Evolutionary conservation across 371 early-diverging fungal species (phyloP), one percentile per base, ranked within the genome.

Genomic region (Mucor piriformis): DNA sequence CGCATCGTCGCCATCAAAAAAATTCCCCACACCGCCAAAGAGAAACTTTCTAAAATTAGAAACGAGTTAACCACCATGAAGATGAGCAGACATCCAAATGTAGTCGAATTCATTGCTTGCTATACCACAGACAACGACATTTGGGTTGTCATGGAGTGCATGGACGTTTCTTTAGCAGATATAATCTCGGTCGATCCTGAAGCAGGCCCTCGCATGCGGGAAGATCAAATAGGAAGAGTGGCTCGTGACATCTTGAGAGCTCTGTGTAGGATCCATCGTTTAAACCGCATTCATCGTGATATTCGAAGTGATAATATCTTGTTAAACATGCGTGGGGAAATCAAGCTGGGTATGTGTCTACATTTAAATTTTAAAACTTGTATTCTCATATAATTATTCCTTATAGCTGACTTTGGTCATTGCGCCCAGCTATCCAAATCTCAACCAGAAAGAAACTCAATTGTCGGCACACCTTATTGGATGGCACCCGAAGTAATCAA

Each of bases 401-500:
- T 21, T 37, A 49, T 50, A 78, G 88, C 91, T 15, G 91, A 91
- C 67, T 90, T 90, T 66, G 86, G 89, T 48, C 86, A 84, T 49
- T 88, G 86, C 46, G 88, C 85, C 16, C 86, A 86, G 55, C 59
- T 89, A 53, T 82, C 88, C 4, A 70, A 73, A 21, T 69, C 76
- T 43, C 80, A 87, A 25, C 70, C 81, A 23, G 86, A 86, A 34
- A 81, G 91, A 47, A 88, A 86, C 51, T 83, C 91, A 3, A 81
- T 88, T 42, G 83, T 89, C 29, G 90, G 91, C 32, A 94, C 83
- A 61, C 87, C 88, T 66, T 95, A 95, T 83, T 97, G 98, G 98
- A 95, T 96, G 96, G 94, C 97, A 18, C 98, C 98, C 11, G 98
- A 98, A 73, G 93, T 96, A 20, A 86, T 94, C 54, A 87, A 86